These are phyloP conservation scores for Tolypocladium pustulatum DNA, from an alignment of 2,329 filamentous ascomycete species.

Conservation along the genomic window DNA sequence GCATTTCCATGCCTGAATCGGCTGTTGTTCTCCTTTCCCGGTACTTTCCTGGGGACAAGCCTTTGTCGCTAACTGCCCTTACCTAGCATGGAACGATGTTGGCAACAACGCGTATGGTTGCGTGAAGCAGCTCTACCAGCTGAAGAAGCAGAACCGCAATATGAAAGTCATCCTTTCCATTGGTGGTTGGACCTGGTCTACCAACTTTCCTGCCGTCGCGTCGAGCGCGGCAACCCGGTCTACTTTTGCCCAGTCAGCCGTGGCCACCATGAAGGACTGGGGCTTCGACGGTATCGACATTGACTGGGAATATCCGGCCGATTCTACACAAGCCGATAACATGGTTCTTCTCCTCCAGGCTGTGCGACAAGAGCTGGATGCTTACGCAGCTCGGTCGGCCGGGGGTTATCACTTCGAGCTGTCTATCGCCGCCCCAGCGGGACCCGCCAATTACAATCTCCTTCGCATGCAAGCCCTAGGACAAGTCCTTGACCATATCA, in stretches of 20 bases:
- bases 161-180: conserved; percentile 72
- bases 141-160: conserved; percentile 69
- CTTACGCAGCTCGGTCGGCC: conserved; percentile 32
- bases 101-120: conserved; percentile 71
- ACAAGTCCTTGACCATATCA: conserved; percentile 42
- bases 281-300: conserved; percentile 46
- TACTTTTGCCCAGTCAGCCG: conserved; percentile 59
- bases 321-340: conserved; percentile 28
- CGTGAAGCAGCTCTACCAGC: conserved; percentile 65
- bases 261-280: conserved; percentile 61
- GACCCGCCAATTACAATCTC: conserved; percentile 35
- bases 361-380: conserved; percentile 35
- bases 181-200: conserved; percentile 77
- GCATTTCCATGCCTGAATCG: background rate
- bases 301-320: conserved; percentile 28
- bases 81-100: conserved; percentile 44
- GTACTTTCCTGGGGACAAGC: background rate
- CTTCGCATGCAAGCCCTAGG: conserved; percentile 38
- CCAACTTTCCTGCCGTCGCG: conserved; percentile 60
- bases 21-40: background rate
- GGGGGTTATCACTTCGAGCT: conserved; percentile 41
- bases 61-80: background rate
- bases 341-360: conserved; percentile 33
- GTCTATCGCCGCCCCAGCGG: conserved; percentile 42
- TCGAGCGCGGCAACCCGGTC: conserved; percentile 50